These are phyloP conservation scores for Rosa persica DNA, from an alignment of 306 rosid genomes.

Conservation along the genomic window DNA sequence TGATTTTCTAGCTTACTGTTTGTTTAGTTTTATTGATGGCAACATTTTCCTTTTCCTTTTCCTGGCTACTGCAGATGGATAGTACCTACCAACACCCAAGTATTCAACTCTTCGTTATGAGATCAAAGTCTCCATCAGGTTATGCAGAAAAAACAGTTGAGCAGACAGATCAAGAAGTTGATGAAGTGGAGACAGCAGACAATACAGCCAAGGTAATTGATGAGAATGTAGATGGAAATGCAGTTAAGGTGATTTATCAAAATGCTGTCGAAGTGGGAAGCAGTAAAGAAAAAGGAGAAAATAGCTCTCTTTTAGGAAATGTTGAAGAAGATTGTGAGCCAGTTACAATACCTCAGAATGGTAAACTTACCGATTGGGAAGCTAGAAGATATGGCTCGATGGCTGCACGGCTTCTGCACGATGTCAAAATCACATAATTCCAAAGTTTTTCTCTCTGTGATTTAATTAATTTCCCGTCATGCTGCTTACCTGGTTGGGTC, in stretches of 20 bases:
- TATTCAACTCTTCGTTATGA: constrained; percentile 77
- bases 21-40: neutral
- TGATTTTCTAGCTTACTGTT: neutral
- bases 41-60: neutral
- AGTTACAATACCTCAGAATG: constrained; percentile 27
- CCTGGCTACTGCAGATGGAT: constrained; percentile 67
- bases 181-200: constrained; percentile 31
- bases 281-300: constrained; percentile 12
- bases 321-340: constrained; percentile 37
- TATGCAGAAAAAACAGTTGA: constrained; percentile 27
- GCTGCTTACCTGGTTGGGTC: neutral
- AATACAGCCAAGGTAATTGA: constrained; percentile 13
- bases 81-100: constrained; percentile 87
- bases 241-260: constrained; percentile 18
- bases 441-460: neutral
- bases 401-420: constrained; percentile 84
- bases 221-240: constrained; percentile 28
- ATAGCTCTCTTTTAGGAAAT: constrained; percentile 31
- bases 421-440: constrained; percentile 58
- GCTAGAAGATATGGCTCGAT: constrained; percentile 77
- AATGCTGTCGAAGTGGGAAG: constrained; percentile 26
- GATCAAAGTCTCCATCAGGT: constrained; percentile 39
- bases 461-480: neutral
- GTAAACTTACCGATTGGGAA: constrained; percentile 72
- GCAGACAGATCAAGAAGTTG: constrained; percentile 30